phyloP scores from a whole-genome alignment of 495 filamentous ascomycete genomes.

The Penicillium turbatum region DNA sequence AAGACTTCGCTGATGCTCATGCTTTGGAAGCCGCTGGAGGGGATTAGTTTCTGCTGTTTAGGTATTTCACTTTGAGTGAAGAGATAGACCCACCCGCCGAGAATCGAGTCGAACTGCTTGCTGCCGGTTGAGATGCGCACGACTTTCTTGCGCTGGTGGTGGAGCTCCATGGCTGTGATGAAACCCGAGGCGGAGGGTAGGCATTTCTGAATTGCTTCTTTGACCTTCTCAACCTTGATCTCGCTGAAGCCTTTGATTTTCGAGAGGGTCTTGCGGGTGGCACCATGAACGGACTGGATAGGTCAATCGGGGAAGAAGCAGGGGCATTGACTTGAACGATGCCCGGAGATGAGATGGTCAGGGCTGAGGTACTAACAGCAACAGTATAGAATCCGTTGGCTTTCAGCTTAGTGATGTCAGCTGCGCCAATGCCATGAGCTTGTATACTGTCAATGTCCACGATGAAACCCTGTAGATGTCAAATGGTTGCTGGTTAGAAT shows the following conservation, averaged over 20 bases:
- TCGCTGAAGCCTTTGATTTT: conserved; percentile 82
- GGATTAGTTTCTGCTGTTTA: not conserved
- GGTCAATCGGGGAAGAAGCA: not conserved
- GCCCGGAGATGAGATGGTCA: not conserved
- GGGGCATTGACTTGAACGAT: not conserved
- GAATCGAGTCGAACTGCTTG: conserved; percentile 69
- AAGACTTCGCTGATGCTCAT: conserved; percentile 75
- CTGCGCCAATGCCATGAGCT: conserved; percentile 66
- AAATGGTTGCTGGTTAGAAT: not conserved
- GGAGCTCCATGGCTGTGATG: conserved; percentile 69
- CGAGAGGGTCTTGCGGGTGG: conserved; percentile 60
- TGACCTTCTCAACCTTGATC: conserved; percentile 77
- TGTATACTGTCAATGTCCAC: conserved; percentile 73
- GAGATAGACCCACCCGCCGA: conserved; percentile 53
- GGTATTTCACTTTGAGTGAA: not conserved
- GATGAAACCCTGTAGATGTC: conserved; percentile 48
- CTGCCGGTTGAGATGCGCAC: conserved; percentile 69
- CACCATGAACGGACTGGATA: conserved; percentile 58
- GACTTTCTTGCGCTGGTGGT: conserved; percentile 63
- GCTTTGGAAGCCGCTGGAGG: conserved; percentile 65
- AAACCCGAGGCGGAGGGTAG: conserved; percentile 64
- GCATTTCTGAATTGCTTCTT: conserved; percentile 70
- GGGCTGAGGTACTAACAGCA: conserved; percentile 43
- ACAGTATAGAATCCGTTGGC: conserved; percentile 66
- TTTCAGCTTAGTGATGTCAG: conserved; percentile 74